These are phyloP conservation scores for Barbarea vulgaris DNA, from an alignment of 345 rosid genomes.

Conservation along the genomic window DNA sequence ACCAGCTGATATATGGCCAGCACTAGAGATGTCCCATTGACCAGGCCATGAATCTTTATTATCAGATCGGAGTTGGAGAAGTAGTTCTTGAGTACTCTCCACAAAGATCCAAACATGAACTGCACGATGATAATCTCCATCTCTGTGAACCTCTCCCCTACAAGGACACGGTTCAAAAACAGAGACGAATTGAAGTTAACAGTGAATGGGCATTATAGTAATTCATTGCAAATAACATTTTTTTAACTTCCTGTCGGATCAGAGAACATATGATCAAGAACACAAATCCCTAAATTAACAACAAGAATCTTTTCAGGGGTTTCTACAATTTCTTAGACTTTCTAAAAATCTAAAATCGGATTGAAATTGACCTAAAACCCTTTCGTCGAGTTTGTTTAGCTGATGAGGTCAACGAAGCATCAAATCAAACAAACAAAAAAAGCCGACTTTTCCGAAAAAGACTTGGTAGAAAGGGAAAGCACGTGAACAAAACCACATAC, in stretches of 20 bases:
- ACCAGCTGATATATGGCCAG: constrained; percentile 94
- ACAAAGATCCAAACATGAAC: constrained; percentile 87
- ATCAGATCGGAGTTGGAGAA: constrained; percentile 79
- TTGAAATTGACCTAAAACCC: neutral
- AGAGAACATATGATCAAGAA: constrained; percentile 14
- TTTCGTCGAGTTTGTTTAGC: constrained; percentile 11
- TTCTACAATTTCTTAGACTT: neutral
- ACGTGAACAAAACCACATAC: constrained; percentile 38
- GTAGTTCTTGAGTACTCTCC: constrained; percentile 76
- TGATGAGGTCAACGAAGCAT: constrained; percentile 29
- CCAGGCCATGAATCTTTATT: constrained; percentile 92
- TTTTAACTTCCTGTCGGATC: neutral
- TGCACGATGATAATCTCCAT: constrained; percentile 91
- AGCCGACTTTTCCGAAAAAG: neutral
- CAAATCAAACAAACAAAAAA: neutral
- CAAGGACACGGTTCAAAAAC: constrained; percentile 5
- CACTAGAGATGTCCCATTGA: constrained; percentile 90
- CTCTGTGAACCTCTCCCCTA: constrained; percentile 76
- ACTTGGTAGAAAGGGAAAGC: constrained; percentile 10
- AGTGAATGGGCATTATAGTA: neutral
- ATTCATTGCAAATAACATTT: neutral
- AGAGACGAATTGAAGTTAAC: constrained; percentile 8
- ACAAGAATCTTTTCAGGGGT: neutral
- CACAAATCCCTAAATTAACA: neutral
- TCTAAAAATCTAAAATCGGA: neutral